Evolutionary conservation across 108 stramenopile genomes (phyloP).

Genomic region (Schizochytrium sp.): DNA sequence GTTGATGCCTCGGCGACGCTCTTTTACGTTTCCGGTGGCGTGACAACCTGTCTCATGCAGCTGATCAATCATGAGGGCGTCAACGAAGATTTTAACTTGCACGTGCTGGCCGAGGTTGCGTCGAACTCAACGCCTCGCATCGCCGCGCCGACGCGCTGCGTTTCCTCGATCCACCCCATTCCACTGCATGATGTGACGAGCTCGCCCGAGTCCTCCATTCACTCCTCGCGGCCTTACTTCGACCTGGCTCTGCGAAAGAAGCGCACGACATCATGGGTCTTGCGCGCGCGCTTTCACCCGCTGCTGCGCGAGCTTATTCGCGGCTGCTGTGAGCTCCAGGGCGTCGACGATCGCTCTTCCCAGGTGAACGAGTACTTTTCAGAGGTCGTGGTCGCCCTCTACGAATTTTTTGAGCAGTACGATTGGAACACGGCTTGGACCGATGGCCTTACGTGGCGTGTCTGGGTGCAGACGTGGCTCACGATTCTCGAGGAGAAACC

Average conservation of each 20-base stretch:
- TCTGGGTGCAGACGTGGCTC: conserved; percentile 6
- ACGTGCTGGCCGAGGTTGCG: conserved; percentile 8
- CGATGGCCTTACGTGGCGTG: conserved; percentile 8
- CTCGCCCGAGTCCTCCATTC: background rate
- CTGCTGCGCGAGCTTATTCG: conserved; percentile 7
- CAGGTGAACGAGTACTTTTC: conserved; percentile 8
- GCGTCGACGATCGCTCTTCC: background rate
- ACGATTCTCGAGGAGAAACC: conserved; percentile 7
- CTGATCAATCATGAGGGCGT: conserved; percentile 3
- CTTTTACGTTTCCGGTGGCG: background rate
- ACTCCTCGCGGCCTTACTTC: background rate
- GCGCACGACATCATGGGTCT: background rate
- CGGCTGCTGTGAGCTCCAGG: conserved; percentile 14
- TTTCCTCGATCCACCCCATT: background rate
- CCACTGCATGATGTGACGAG: background rate
- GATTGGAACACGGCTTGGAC: conserved; percentile 1
- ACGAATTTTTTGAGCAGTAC: conserved; percentile 14
- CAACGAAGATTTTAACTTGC: background rate
- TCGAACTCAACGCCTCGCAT: background rate
- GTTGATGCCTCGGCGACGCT: background rate
- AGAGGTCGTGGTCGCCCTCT: conserved; percentile 5
- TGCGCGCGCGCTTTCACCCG: conserved; percentile 6
- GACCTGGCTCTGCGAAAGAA: background rate
- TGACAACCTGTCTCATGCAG: conserved; percentile 13
- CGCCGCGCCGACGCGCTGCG: background rate